A percentile compares a stretch with the other conserved stretches of the same genome.
These are phyloP conservation scores for Maudiozyma pseudohumilis DNA, from an alignment of 805 yeast species.

Conservation along the genomic window DNA sequence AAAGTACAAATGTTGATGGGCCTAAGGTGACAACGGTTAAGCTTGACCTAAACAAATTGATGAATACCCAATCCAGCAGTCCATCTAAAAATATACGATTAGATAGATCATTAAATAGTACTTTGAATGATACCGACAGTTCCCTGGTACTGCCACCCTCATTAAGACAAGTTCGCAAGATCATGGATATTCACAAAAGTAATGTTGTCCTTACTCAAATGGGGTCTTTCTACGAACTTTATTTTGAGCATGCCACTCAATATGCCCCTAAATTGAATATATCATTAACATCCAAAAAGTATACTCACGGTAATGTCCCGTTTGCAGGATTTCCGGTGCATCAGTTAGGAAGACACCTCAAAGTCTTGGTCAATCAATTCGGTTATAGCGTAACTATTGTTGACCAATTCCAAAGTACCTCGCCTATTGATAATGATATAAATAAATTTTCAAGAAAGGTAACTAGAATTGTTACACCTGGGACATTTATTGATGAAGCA, in stretches of 20 bases:
- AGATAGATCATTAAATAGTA: too few species aligned
- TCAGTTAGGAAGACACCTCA: conserved; percentile 63
- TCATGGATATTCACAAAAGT: conserved; percentile 38
- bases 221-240: conserved; percentile 80
- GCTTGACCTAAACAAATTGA: neutral
- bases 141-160: conserved; percentile 32
- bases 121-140: too few species aligned
- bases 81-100: too few species aligned
- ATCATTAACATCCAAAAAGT: conserved; percentile 50
- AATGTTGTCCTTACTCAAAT: conserved; percentile 68
- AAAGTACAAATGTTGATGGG: neutral
- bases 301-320: conserved; percentile 40
- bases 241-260: conserved; percentile 76
- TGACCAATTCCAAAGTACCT: conserved; percentile 45
- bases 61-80: too few species aligned
- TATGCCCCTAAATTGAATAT: conserved; percentile 64
- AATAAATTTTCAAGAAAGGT: conserved; percentile 54
- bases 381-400: conserved; percentile 70
- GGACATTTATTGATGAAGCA: conserved; percentile 82
- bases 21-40: neutral
- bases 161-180: conserved; percentile 28
- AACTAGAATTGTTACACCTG: conserved; percentile 79
- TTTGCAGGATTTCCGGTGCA: conserved; percentile 88
- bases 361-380: conserved; percentile 58
- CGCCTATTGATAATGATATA: conserved; percentile 25